phyloP scores from a whole-genome alignment of 768 basidiomycete genomes.

The Collybiopsis luxurians region DNA sequence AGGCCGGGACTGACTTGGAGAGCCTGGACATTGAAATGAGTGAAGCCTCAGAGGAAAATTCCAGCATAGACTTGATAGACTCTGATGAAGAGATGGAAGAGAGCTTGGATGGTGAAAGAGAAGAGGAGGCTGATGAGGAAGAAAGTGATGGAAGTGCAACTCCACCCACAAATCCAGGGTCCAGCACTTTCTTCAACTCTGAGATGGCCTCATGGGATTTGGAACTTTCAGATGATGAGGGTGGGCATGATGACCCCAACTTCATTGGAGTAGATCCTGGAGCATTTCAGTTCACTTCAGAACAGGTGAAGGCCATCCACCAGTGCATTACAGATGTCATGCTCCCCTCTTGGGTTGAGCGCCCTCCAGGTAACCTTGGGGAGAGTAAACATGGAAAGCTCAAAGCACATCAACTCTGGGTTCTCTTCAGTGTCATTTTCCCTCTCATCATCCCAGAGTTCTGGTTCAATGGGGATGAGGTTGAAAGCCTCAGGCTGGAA shows the following conservation, averaged over 20 bases:
- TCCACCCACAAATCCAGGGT: not conserved
- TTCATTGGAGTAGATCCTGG: not conserved
- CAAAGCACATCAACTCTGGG: slow-evolving; percentile 26
- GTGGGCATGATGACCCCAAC: slow-evolving; percentile 10
- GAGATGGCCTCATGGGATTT: not conserved
- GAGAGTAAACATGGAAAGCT: slow-evolving; percentile 30
- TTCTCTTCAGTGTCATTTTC: slow-evolving; percentile 24
- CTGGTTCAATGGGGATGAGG: slow-evolving; percentile 15
- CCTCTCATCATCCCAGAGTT: slow-evolving; percentile 27
- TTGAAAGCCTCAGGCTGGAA: slow-evolving; percentile 9
- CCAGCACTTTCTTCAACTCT: not conserved
- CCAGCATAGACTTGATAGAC: no score
- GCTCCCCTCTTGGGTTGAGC: slow-evolving; percentile 17
- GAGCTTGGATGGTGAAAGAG: not conserved
- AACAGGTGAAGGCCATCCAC: slow-evolving; percentile 5
- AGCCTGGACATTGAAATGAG: no score
- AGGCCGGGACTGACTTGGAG: not conserved
- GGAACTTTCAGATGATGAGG: not conserved
- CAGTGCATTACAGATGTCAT: slow-evolving; percentile 19
- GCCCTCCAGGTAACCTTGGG: slow-evolving; percentile 28
- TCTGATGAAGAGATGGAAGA: not conserved
- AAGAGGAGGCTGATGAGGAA: not conserved
- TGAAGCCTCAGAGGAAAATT: no score
- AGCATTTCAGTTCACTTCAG: slow-evolving; percentile 6
- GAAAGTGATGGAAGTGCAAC: not conserved